Evolutionary conservation across 2,329 filamentous ascomycete genomes (phyloP), one percentile per base, ranked within the genome.

Genomic region (Aspergillus pseudoglaucus): DNA sequence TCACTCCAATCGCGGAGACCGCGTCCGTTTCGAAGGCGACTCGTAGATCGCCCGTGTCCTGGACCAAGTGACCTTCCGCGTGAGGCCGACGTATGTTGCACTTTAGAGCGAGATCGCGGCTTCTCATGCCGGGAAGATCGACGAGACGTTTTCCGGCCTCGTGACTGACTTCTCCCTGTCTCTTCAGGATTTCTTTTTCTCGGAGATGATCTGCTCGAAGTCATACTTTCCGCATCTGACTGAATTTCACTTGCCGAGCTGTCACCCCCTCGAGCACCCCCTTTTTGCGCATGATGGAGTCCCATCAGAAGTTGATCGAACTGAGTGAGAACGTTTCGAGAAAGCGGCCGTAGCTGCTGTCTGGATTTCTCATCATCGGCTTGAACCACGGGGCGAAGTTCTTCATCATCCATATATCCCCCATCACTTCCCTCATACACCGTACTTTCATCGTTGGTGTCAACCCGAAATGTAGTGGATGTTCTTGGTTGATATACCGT

Each of bases 1-100:
- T 95, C 88, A 55, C 83, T 86, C 91, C 91, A 97, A 69, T 94
- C 87, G 18, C 87, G 79, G 10, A 82, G 70, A 23, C 62, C 61
- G 32, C 60, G 58, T 20, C 37, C 37, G 17, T 10, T 18, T 46
- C 56, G 47, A 30, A 47, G 17, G 27, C 53, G 47, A 42, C 44
- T 51, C 22, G 27, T 30, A 25, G 52, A 44, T 23, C 44, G 44
- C 42, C 50, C 38, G 35, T 40, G 14, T n/a, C 54, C 47, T 32
- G 53, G 49, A 18, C 46, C 53, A 14, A 49, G 18, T 3, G 59
- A 60, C 7, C 52, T 49, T 2, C 47, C 49, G 12, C 52, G 49
- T 12, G 50, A 45, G 25, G 20, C 41, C 12, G 57, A 56, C n/a
- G 48, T 42, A 8, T 46, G 39, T 23, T 27, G 48, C 10, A 49